Base-by-base conservation (phyloP, 179 eudicot species). In the Beta corolliflora region DNA sequence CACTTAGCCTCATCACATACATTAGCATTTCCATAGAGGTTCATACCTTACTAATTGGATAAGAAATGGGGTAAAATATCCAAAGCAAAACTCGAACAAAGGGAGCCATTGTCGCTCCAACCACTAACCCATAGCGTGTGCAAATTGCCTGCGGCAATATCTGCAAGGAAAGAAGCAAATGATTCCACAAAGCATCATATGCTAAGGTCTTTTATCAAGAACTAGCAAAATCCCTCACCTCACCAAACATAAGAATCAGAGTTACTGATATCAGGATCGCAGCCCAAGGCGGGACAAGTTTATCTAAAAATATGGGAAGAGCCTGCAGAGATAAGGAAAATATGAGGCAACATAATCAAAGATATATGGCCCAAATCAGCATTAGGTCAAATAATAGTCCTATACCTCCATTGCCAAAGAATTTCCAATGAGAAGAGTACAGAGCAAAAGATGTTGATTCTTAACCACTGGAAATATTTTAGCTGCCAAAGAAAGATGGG, bases 401-500 rank as follows among this genome's bases (percentile, higher is more conserved):
- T 58, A 69, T 41, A 94, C 99, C 99, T 95, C 98, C 99, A 95
- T 95, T 12, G 99, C 99, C 83, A 95, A 86, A 80, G 99, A 88
- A 86, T 95, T 95, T 31, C 98, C 99, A 21, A 95, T 95, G 86
- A 95, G 89, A 75, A 95, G 94, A 48, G 99, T 95, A 86, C 99
- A 95, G 44, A 95, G 99, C 86, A 95, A 67, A 72, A 94, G 93
- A 79, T 95, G 99, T 74, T 95, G 99, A 87, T 94, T 95, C 90
- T 95, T 95, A 77, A 95, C 99, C 79, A 95, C 98, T 13, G 98
- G 94, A 81, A 92, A 92, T 87, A 95, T 95, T 82, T 91, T 95
- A 77, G 97, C 99, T 95, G 96, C 87, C 87, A 77, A 83, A 85
- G 80, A 78, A n/a, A 77, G 63, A 67, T 63, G 59, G 50, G 72